Evolutionary conservation across 768 basidiomycete genomes (phyloP).

Genomic region (Coprinopsis sp.): DNA sequence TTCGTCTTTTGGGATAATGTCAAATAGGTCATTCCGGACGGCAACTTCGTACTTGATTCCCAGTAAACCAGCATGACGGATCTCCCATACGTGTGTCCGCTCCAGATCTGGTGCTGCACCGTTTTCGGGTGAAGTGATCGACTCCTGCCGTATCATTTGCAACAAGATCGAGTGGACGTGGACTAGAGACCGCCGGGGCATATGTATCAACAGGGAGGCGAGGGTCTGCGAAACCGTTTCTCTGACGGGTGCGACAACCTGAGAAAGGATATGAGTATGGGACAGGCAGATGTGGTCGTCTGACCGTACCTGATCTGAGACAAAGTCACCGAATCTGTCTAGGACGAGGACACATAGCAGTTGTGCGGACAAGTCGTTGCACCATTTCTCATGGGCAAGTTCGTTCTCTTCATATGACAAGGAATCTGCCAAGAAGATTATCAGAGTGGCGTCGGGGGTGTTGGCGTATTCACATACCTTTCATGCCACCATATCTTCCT

Average conservation of each 20-base stretch:
- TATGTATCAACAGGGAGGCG: conserved; percentile 82
- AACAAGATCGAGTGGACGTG: conserved; percentile 82
- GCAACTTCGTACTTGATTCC: conserved; percentile 99
- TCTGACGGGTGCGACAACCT: conserved; percentile 92
- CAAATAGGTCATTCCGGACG: conserved; percentile 81
- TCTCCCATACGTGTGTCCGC: conserved; percentile 83
- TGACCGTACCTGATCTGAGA: conserved; percentile 71
- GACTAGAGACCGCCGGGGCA: conserved; percentile 74
- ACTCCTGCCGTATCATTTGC: conserved; percentile 92
- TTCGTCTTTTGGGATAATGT: conserved; percentile 30
- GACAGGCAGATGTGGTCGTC: not conserved
- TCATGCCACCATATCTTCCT: conserved; percentile 79
- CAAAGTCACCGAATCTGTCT: conserved; percentile 97
- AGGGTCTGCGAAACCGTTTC: conserved; percentile 95
- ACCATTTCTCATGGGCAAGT: conserved; percentile 77
- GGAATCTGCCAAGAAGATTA: conserved; percentile 36
- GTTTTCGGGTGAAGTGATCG: conserved; percentile 35
- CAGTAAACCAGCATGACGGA: conserved; percentile 94
- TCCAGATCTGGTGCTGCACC: conserved; percentile 26
- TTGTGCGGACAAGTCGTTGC: conserved; percentile 80
- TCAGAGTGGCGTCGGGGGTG: conserved; percentile 2
- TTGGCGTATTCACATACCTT: conserved; percentile 39
- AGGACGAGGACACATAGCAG: conserved; percentile 87
- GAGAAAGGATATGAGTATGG: not conserved
- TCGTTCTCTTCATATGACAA: conserved; percentile 54